These are phyloP conservation scores for Phylloporus arenicola DNA, from an alignment of 768 basidiomycete genomes.

Conservation along the genomic window DNA sequence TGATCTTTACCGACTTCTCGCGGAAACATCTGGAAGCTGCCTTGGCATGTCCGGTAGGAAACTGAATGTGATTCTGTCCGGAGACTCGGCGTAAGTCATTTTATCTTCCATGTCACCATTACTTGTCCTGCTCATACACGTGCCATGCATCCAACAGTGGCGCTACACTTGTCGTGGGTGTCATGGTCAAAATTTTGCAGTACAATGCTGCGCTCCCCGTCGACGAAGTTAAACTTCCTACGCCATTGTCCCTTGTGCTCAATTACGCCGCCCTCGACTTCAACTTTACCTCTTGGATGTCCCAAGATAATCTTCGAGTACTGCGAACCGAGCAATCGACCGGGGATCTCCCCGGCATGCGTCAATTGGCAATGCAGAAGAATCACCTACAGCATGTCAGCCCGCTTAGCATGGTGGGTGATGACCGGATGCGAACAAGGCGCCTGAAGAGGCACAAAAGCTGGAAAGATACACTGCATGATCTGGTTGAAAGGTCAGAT, in stretches of 20 bases:
- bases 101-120: constrained; percentile 1
- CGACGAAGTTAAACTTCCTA: constrained; percentile 45
- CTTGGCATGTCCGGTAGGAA: constrained; percentile 87
- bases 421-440: constrained; percentile 39
- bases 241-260: constrained; percentile 78
- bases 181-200: constrained; percentile 84
- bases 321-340: constrained; percentile 85
- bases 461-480: constrained; percentile 56
- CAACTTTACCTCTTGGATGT: constrained; percentile 98
- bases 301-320: constrained; percentile 73
- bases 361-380: constrained; percentile 69
- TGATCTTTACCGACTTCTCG: constrained; percentile 78
- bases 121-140: constrained; percentile 7
- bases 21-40: constrained; percentile 70
- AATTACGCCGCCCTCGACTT: constrained; percentile 94
- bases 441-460: constrained; percentile 49
- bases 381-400: constrained; percentile 86
- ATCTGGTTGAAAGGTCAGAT: constrained; percentile 40
- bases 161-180: constrained; percentile 78
- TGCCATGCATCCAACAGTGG: constrained; percentile 49
- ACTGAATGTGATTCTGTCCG: constrained; percentile 74
- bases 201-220: constrained; percentile 32
- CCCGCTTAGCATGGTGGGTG: constrained; percentile 87
- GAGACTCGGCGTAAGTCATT: constrained; percentile 91
- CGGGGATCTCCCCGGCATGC: constrained; percentile 68